These are phyloP conservation scores for Pelargonium nanum DNA, from an alignment of 345 rosid species.

Conservation along the genomic window DNA sequence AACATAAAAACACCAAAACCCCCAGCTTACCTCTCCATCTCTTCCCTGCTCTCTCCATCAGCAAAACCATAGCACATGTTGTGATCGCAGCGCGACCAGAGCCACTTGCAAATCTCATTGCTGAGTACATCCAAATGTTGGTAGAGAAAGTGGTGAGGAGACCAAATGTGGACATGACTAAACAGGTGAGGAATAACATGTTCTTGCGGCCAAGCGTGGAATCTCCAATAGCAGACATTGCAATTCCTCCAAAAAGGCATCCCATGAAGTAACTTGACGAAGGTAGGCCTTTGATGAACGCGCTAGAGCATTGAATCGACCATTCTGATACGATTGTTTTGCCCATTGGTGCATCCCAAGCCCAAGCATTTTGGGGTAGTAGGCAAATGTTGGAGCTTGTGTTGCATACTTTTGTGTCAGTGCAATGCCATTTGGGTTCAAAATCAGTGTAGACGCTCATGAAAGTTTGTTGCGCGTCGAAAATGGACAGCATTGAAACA, in stretches of 20 bases:
- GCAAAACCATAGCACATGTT: conserved; percentile 38
- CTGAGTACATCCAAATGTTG: too few species aligned
- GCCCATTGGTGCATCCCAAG: conserved; percentile 30
- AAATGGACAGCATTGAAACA: conserved; percentile 39
- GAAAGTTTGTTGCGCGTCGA: conserved; percentile 63
- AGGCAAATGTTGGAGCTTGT: conserved; percentile 22
- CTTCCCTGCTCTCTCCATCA: conserved; percentile 40
- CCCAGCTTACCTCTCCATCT: conserved; percentile 43
- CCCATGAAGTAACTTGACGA: conserved; percentile 54
- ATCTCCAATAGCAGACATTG: conserved; percentile 42
- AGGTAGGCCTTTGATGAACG: conserved; percentile 41
- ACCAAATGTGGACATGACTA: conserved; percentile 35
- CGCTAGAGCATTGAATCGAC: conserved; percentile 33
- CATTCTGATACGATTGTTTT: conserved; percentile 46
- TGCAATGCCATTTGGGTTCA: conserved; percentile 51
- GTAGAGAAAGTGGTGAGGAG: not conserved
- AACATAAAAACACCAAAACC: conserved; percentile 26
- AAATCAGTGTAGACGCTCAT: conserved; percentile 48
- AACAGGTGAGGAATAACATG: conserved; percentile 32
- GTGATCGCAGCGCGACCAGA: conserved; percentile 39
- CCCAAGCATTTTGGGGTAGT: conserved; percentile 33
- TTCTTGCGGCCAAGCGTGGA: conserved; percentile 52
- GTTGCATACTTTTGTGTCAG: conserved; percentile 11
- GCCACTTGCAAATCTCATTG: conserved; percentile 32
- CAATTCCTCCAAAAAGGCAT: conserved; percentile 47